These are phyloP conservation scores for Glarea lozoyensis DNA, from an alignment of 495 filamentous ascomycete species.

Conservation along the genomic window DNA sequence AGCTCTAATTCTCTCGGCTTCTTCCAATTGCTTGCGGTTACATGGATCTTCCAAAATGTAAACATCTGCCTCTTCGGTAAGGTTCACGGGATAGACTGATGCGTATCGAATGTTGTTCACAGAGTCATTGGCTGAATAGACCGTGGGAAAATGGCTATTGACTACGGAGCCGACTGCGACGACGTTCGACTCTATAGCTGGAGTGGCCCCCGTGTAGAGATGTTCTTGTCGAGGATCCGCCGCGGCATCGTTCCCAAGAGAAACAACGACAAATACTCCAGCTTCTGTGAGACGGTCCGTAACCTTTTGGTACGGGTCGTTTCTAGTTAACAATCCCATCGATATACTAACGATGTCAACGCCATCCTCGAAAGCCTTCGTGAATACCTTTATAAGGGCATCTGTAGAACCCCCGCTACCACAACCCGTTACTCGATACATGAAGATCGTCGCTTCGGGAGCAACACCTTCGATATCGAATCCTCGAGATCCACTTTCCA, in stretches of 20 bases:
- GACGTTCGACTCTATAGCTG: slow-evolving; percentile 4
- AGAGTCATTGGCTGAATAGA: slow-evolving; percentile 19
- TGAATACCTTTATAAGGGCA: slow-evolving; percentile 30
- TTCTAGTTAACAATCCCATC: slow-evolving; percentile 13
- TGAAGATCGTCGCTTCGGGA: slow-evolving; percentile 34
- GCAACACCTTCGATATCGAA: slow-evolving; percentile 33
- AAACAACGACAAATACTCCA: slow-evolving; percentile 23
- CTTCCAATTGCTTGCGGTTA: slow-evolving; percentile 11
- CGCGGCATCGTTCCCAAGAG: slow-evolving; percentile 19
- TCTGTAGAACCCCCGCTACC: slow-evolving; percentile 21
- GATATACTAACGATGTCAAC: slow-evolving; percentile 36
- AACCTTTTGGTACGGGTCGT: slow-evolving; percentile 18
- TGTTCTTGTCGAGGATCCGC: slow-evolving; percentile 14
- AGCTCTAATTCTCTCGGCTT: slow-evolving; percentile 12
- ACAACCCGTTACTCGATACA: slow-evolving; percentile 35
- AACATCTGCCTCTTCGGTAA: slow-evolving; percentile 9
- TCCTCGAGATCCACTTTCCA: slow-evolving; percentile 19
- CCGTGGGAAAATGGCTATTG: slow-evolving; percentile 10
- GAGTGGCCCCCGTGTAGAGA: slow-evolving; percentile 13
- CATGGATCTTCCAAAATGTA: slow-evolving; percentile 15
- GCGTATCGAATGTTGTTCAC: slow-evolving; percentile 15
- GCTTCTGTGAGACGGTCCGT: slow-evolving; percentile 10
- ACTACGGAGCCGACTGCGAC: slow-evolving; percentile 13
- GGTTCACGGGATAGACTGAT: slow-evolving; percentile 17
- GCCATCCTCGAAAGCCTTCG: slow-evolving; percentile 31